Evolutionary conservation across 2,329 filamentous ascomycete genomes (phyloP), one percentile per base, ranked within the genome.

Genomic region (Colletotrichum somersetense): DNA sequence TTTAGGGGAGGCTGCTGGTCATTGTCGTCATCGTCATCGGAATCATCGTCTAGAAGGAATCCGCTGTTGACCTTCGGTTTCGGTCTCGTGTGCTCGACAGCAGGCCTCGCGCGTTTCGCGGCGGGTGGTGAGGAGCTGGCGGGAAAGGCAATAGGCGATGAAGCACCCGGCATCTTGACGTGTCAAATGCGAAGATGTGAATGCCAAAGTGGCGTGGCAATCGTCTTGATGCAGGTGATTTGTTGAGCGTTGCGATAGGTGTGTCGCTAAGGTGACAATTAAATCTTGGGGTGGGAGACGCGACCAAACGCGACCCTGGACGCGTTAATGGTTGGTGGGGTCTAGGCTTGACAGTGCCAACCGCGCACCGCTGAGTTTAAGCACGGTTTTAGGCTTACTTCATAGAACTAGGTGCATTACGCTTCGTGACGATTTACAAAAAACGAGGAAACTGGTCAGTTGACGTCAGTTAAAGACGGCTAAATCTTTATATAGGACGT

Each of bases 121-220:
- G 77, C 74, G 1, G 76, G 77, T 52, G 80, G 80, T 48, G 80
- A 75, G 33, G 89, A 88, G 76, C 84, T 89, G 8, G 83, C 80
- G 2, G 89, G 88, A 71, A 89, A 89, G 35, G 83, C 77, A 26
- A 90, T 80, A 2, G 90, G 88, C 18, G 91, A 91, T 8, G 91
- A 91, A 50, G 88, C 84, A 48, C 87, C 84, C 35, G 89, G 82
- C 89, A 92, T 92, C 55, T 63, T 70, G 70, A 8, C 3, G 23
- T 1, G 8, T 30, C 7, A 20, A 8, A 30, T 48, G 18, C 10
- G 42, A 2, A 8, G 6, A 30, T 4, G 11, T 20, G 20, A 33
- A 18, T 12, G 20, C 16, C 40, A 30, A 33, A 56, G 3, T 26
- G 2, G n/a, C 30, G 11, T 23, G 12, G n/a, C 11, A 11, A 33